Percentiles rank a stretch among this genome's conserved stretches.
phyloP scores from a whole-genome alignment of 768 basidiomycete species.

The Termitomyces sp. region DNA sequence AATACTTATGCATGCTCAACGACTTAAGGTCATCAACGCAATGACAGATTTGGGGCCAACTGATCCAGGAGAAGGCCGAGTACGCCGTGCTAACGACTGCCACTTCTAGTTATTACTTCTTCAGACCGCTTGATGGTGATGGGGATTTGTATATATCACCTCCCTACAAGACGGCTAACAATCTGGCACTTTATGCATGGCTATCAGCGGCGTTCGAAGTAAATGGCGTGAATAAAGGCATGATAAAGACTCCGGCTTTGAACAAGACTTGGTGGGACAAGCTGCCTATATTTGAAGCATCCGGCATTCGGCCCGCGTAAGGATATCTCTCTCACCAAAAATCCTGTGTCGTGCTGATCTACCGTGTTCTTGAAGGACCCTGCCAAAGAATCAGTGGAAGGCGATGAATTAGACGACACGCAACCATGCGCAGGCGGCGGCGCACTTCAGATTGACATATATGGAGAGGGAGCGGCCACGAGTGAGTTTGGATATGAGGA shows the following conservation, averaged over 20 bases:
- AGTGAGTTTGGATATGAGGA: too few species aligned
- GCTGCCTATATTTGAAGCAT: not conserved
- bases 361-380: not conserved
- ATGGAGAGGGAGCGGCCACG: too few species aligned
- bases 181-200: not conserved
- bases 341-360: not conserved
- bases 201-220: not conserved
- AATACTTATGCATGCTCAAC: too few species aligned
- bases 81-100: not conserved
- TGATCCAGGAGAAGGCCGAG: not conserved
- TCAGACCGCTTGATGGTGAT: not conserved
- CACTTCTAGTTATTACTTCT: not conserved
- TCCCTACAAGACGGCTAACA: not conserved
- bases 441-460: too few species aligned
- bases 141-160: not conserved
- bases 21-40: not conserved
- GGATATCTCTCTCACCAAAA: not conserved
- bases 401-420: too few species aligned
- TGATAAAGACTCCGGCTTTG: not conserved
- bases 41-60: not conserved
- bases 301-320: not conserved
- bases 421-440: too few species aligned
- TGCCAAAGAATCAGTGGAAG: not conserved
- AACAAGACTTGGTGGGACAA: not conserved
- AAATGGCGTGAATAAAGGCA: not conserved